Conservation (phyloP, 305 asterid species). For the Petunia hybrid region DNA sequence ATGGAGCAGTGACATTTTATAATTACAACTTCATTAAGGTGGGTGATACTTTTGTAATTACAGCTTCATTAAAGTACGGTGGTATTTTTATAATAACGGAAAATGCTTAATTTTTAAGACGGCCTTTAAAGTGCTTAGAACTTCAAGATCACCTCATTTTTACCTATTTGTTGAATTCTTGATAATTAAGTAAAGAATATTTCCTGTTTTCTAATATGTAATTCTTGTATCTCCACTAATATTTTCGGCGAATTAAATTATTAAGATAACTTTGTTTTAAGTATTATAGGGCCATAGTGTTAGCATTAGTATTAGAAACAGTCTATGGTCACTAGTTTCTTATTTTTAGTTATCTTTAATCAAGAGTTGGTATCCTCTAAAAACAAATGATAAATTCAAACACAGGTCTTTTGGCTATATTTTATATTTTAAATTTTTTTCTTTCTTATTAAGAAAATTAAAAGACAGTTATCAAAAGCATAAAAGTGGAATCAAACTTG, state of each 20-base stretch:
- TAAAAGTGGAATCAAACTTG: conserved; percentile 30
- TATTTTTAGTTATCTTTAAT: background rate
- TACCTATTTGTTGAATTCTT: too few relatives aligned
- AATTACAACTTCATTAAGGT: too few relatives aligned
- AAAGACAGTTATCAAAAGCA: conserved; percentile 41
- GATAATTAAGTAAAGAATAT: too few relatives aligned
- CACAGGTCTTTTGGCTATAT: conserved; percentile 36
- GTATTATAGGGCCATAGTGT: background rate
- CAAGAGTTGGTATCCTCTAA: conserved; percentile 35
- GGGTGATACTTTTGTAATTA: too few relatives aligned
- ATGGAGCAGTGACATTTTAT: too few relatives aligned
- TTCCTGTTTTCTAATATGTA: too few relatives aligned
- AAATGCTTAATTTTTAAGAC: too few relatives aligned
- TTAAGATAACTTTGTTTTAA: background rate
- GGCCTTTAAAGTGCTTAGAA: too few relatives aligned
- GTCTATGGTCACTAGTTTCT: background rate
- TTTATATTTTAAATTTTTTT: conserved; percentile 29
- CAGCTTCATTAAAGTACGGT: too few relatives aligned
- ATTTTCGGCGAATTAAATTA: too few relatives aligned
- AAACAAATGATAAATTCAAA: conserved; percentile 33
- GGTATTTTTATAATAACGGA: too few relatives aligned
- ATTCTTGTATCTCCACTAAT: background rate
- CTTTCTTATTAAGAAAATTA: conserved; percentile 43
- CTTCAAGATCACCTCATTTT: too few relatives aligned
- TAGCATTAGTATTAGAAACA: conserved; percentile 6